A percentile compares a stretch with the other conserved stretches of the same genome.
Conservation (phyloP, 2,329 filamentous ascomycete species). For the Beauveria rudraprayagi region DNA sequence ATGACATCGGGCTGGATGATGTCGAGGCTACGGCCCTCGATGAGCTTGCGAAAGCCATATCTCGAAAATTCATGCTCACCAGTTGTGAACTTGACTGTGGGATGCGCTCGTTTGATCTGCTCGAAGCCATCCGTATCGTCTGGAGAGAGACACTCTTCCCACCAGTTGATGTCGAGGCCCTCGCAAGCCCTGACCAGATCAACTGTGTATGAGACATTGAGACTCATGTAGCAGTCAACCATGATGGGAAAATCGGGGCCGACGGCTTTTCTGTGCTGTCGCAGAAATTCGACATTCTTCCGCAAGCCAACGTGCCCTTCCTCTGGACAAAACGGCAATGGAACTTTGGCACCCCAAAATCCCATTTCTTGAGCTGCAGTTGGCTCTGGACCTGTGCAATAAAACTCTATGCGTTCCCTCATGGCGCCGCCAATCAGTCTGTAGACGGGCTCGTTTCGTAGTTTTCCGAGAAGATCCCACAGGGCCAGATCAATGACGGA, state of each 20-base stretch:
- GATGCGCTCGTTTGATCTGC: constrained; percentile 83
- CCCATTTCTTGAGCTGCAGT: constrained; percentile 74
- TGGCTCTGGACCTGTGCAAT: constrained; percentile 88
- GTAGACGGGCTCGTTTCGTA: constrained; percentile 88
- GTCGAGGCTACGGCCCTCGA: constrained; percentile 85
- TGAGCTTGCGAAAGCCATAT: constrained; percentile 89
- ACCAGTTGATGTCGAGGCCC: constrained; percentile 89
- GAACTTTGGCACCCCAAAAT: constrained; percentile 86
- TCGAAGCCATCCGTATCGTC: constrained; percentile 90
- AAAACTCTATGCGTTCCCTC: constrained; percentile 75
- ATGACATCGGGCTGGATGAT: constrained; percentile 95
- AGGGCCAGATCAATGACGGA: constrained; percentile 89
- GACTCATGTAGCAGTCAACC: constrained; percentile 95
- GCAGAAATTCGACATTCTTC: constrained; percentile 86
- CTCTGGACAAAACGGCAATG: constrained; percentile 80
- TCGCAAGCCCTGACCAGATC: constrained; percentile 78
- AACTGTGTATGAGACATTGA: constrained; percentile 89
- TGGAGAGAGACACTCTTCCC: constrained; percentile 87
- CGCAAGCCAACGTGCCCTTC: constrained; percentile 73
- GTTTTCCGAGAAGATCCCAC: constrained; percentile 88
- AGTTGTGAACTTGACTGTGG: constrained; percentile 86
- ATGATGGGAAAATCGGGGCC: constrained; percentile 88
- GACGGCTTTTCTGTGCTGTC: constrained; percentile 74
- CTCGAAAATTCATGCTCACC: constrained; percentile 93
- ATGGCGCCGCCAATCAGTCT: constrained; percentile 90